Evolutionary conservation across 2,329 filamentous ascomycete species (phyloP).

Genomic region (Colletotrichum acutatum): DNA sequence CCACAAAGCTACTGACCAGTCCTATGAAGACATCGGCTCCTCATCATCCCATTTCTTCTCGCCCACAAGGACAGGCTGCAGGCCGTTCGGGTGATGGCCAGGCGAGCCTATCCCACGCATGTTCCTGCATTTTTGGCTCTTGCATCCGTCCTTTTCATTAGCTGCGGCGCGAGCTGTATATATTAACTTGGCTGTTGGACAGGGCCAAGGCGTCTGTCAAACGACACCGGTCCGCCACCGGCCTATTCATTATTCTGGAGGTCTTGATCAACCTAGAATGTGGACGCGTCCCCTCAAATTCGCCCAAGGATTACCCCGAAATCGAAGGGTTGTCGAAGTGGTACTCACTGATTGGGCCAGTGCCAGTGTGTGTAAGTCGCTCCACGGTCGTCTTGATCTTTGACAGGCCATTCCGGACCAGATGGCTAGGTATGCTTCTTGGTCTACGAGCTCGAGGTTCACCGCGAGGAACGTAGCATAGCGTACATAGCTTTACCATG

Average conservation of each 20-base stretch:
- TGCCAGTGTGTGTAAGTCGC: not conserved
- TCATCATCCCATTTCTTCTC: slow-evolving; percentile 17
- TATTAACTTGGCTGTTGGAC: not conserved
- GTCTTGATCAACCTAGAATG: not conserved
- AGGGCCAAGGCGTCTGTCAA: not conserved
- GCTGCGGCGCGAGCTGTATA: not conserved
- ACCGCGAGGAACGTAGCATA: not conserved
- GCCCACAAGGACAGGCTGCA: slow-evolving; percentile 7
- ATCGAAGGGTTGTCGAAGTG: not conserved
- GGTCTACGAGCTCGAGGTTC: not conserved
- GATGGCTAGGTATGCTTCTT: not conserved
- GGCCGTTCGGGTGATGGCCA: slow-evolving; percentile 12
- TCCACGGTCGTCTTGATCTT: not conserved
- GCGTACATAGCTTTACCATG: slow-evolving; percentile 5
- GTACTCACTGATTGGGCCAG: not conserved
- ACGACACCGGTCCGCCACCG: not conserved
- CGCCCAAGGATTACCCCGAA: not conserved
- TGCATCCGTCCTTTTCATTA: not conserved
- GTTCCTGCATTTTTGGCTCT: slow-evolving; percentile 13
- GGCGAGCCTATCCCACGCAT: slow-evolving; percentile 3
- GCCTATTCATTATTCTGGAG: not conserved
- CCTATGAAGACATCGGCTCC: slow-evolving; percentile 5
- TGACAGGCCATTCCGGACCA: not conserved
- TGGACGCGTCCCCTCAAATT: not conserved
- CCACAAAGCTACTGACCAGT: slow-evolving; percentile 17